Evolutionary conservation across 2,329 filamentous ascomycete species (phyloP).

Genomic region (Microdochium trichocladiopsis): DNA sequence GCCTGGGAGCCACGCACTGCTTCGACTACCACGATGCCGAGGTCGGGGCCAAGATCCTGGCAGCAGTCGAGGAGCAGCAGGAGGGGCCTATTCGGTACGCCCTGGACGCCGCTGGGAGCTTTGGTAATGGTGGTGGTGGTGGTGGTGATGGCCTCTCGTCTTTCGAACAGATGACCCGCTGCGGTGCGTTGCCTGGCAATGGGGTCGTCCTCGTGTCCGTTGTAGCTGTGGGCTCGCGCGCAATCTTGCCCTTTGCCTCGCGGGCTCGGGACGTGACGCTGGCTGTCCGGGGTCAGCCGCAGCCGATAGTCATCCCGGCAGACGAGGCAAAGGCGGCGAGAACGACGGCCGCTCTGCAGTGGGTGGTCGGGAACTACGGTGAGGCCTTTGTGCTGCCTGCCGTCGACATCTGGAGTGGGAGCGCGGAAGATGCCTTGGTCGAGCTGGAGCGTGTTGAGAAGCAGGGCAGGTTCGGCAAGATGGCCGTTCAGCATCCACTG

Average conservation of each 20-base stretch:
- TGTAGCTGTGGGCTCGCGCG: background rate
- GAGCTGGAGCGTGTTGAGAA: background rate
- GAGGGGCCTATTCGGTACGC: background rate
- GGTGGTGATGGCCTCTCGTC: background rate
- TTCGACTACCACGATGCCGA: constrained; percentile 23
- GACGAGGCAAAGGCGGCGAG: background rate
- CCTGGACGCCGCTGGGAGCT: background rate
- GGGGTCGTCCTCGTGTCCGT: background rate
- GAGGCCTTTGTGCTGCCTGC: background rate
- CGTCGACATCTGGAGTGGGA: background rate
- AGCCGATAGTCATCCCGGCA: background rate
- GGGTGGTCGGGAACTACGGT: background rate
- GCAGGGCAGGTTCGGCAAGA: background rate
- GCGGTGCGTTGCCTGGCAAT: background rate
- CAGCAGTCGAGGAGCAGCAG: background rate
- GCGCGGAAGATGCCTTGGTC: background rate
- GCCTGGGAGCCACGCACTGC: constrained; percentile 22
- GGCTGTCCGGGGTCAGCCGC: background rate
- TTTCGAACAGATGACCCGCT: background rate
- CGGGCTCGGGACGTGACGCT: background rate
- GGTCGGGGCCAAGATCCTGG: constrained; percentile 5
- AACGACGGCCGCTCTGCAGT: background rate
- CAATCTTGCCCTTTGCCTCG: background rate
- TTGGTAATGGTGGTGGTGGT: no score
- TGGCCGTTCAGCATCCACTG: background rate